These are phyloP conservation scores for Penicillium sp. DNA, from an alignment of 2,329 filamentous ascomycete species.

Conservation along the genomic window DNA sequence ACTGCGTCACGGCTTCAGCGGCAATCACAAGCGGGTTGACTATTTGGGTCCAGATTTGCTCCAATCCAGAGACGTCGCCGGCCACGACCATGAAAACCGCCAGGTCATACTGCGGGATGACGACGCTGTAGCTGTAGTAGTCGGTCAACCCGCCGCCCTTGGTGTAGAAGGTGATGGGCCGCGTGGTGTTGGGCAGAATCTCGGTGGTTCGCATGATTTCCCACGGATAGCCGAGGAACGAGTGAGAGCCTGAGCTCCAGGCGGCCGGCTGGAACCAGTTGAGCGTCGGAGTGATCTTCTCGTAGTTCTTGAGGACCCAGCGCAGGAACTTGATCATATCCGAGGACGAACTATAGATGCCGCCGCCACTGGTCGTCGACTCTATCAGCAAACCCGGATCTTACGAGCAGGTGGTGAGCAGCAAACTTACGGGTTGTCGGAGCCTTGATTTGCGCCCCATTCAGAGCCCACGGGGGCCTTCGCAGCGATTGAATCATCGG, in stretches of 20 bases:
- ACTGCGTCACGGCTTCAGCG: constrained; percentile 16
- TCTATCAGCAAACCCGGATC: too few species aligned
- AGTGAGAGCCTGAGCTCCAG: constrained; percentile 34
- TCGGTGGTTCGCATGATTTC: constrained; percentile 46
- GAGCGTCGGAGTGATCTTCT: constrained; percentile 39
- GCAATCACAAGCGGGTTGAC: constrained; percentile 18
- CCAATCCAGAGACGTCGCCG: constrained; percentile 13
- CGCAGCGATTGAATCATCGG: constrained; percentile 27
- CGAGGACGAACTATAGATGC: constrained; percentile 42
- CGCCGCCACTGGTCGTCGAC: constrained; percentile 32
- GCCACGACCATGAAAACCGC: constrained; percentile 42
- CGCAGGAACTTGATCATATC: constrained; percentile 47
- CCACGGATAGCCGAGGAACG: constrained; percentile 50
- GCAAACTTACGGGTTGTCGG: constrained; percentile 2
- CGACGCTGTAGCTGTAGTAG: constrained; percentile 42
- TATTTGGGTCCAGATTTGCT: constrained; percentile 12
- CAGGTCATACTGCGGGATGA: constrained; percentile 47
- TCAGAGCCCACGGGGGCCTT: not conserved
- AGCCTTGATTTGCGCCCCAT: constrained; percentile 1
- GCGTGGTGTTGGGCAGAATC: constrained; percentile 35
- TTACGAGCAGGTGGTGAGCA: too few species aligned
- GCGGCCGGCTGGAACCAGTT: constrained; percentile 48
- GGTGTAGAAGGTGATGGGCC: constrained; percentile 46
- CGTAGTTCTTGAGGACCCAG: constrained; percentile 44
- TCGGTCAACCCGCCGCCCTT: constrained; percentile 46